Percentiles rank a stretch among this genome's conserved stretches.
Evolutionary conservation across 2,329 filamentous ascomycete genomes (phyloP).

Genomic region (Boeremia lycopersici): DNA sequence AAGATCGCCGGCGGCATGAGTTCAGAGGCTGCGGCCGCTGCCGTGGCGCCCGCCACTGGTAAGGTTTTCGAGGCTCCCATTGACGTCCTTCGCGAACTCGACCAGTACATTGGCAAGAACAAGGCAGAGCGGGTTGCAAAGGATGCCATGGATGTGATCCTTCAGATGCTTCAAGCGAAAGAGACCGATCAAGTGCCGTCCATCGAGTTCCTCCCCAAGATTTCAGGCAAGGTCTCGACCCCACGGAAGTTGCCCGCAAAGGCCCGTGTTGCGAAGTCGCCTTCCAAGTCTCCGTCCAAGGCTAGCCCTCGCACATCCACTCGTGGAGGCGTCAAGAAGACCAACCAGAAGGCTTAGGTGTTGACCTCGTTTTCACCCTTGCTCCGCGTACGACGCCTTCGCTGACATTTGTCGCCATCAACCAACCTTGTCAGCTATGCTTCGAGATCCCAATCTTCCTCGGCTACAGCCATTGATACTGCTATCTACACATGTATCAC

Average conservation of each 20-base stretch:
- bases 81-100: constrained; percentile 39
- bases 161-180: constrained; percentile 35
- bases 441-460: not conserved
- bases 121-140: constrained; percentile 30
- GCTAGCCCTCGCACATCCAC: constrained; percentile 20
- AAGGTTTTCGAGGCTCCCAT: constrained; percentile 44
- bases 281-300: constrained; percentile 21
- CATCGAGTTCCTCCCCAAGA: constrained; percentile 40
- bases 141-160: constrained; percentile 31
- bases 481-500: not conserved
- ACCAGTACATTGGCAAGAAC: constrained; percentile 26
- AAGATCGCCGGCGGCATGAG: constrained; percentile 26
- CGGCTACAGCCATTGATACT: not conserved
- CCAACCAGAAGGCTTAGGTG: constrained; percentile 17
- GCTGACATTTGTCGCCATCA: too few relatives aligned
- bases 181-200: constrained; percentile 36
- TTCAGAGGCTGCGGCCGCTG: constrained; percentile 15
- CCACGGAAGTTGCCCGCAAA: constrained; percentile 23
- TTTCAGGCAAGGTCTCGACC: constrained; percentile 22
- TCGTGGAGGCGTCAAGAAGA: constrained; percentile 37
- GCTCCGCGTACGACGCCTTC: not conserved
- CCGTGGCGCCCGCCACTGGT: constrained; percentile 16
- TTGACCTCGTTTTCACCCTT: not conserved
- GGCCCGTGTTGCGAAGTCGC: constrained; percentile 14
- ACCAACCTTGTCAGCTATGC: too few relatives aligned